Evolutionary conservation across 225 moss, liverwort and hornwort species (phyloP).

Genomic region (Anthoceros angustus): DNA sequence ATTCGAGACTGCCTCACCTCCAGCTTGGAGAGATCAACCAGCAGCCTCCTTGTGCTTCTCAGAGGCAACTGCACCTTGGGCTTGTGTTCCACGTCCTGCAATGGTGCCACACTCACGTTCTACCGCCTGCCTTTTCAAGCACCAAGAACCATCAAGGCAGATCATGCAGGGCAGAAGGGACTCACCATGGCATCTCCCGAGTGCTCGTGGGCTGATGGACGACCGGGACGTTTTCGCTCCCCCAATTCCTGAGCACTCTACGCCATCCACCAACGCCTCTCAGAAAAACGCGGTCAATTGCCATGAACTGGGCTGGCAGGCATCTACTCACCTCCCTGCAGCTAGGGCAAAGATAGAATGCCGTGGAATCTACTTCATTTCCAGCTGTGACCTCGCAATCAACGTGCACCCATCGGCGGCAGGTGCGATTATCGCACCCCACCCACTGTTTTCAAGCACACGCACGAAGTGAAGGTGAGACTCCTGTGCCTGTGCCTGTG

Average conservation of each 20-base stretch:
- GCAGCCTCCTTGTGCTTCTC: slow-evolving; percentile 58
- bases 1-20: slow-evolving; percentile 29
- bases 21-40: slow-evolving; percentile 87
- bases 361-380: slow-evolving; percentile 85
- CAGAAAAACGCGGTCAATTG: neutral
- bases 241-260: slow-evolving; percentile 70
- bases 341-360: slow-evolving; percentile 90
- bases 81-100: slow-evolving; percentile 69
- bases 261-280: slow-evolving; percentile 4
- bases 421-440: slow-evolving; percentile 95
- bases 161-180: neutral
- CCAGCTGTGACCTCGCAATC: slow-evolving; percentile 82
- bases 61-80: slow-evolving; percentile 57
- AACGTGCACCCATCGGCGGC: slow-evolving; percentile 98
- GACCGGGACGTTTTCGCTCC: slow-evolving; percentile 69
- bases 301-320: too few species aligned
- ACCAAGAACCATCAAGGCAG: neutral
- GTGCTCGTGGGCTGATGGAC: slow-evolving; percentile 55
- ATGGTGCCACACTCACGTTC: neutral
- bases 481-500: slow-evolving; percentile 2
- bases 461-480: neutral
- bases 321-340: slow-evolving; percentile 59
- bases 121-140: neutral
- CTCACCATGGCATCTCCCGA: slow-evolving; percentile 47
- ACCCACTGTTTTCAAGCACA: slow-evolving; percentile 53